Base-by-base conservation (phyloP, 2,329 filamentous ascomycete genomes). In the Fusarium bulbicola region DNA sequence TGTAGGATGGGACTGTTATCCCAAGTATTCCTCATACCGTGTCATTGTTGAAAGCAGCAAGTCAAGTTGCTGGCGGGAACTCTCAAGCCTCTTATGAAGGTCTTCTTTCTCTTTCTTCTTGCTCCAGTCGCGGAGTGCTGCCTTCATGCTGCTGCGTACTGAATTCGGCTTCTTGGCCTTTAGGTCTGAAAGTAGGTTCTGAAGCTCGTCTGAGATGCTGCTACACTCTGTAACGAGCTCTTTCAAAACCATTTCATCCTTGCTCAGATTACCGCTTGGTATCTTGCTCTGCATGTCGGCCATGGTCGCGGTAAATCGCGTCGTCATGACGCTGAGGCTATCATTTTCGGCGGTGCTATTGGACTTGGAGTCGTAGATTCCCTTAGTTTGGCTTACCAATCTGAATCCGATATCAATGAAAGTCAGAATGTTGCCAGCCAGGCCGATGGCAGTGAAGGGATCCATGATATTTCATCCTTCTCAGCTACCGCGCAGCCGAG, bases 401-500 rank as follows among this genome's bases (percentile, higher is more conserved):
- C 6, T 47, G 20, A 47, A 3, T 7, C 45, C 26, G 13, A 47
- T 28, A 12, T 47, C 45, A 21, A 47, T 30, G 13, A 47, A 47
- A 21, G 45, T 47, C 13, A 47, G 14, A 16, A 47, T 47, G 3
- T 47, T 47, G 9, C 45, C 45, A 0, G 45, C 45, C 6, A 47
- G 26, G 3, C 45, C 45, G 20, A 47, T 47, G 9, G 45, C 45
- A 8, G 45, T 47, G 4, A 47, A 47, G 6, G 45, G 45, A 47
- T 47, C 45, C 45, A 47, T 47, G 1, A 4, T 21, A 3, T 21
- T 16, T 47, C 3, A 30, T 9, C 12, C 6, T 4, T 30, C 4
- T 21, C 9, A 30, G 45, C 9, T n/a, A 1, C 20, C 7, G 20
- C 14, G 0, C 3, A 16, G 20, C 13, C 3, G 26, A 30, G 1